phyloP scores from a whole-genome alignment of 202 grass and related monocot genomes.

The Digitaria exilis region DNA sequence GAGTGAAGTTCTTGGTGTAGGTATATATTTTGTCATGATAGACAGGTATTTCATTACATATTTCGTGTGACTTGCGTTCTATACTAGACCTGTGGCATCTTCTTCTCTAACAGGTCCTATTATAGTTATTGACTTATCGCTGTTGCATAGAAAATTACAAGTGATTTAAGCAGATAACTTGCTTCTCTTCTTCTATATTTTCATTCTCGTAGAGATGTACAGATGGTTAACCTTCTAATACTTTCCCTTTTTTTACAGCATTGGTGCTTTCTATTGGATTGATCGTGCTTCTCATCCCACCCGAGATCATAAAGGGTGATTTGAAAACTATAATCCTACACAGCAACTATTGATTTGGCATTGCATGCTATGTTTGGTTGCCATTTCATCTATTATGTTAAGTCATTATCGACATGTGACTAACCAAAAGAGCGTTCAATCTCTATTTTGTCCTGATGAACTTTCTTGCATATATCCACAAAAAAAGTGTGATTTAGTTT shows the following conservation, averaged over 20 bases:
- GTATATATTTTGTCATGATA: constrained; percentile 75
- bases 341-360: neutral
- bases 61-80: neutral
- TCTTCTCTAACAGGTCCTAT: constrained; percentile 3
- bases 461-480: neutral
- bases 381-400: constrained; percentile 9
- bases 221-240: constrained; percentile 24
- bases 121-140: constrained; percentile 4
- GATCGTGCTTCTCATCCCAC: constrained; percentile 63
- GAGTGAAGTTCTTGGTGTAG: constrained; percentile 49
- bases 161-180: constrained; percentile 16
- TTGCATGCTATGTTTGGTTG: constrained; percentile 26
- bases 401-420: constrained; percentile 18
- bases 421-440: constrained; percentile 17
- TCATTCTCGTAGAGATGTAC: constrained; percentile 1
- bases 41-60: constrained; percentile 60
- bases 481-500: neutral
- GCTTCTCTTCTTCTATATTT: constrained; percentile 6
- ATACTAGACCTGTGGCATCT: neutral
- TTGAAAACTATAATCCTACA: neutral
- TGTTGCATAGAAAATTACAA: constrained; percentile 12
- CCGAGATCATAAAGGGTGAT: constrained; percentile 60
- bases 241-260: constrained; percentile 53
- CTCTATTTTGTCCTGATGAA: constrained; percentile 2
- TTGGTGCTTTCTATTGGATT: constrained; percentile 85